phyloP scores from a whole-genome alignment of 2,329 filamentous ascomycete species.

The Exserohilum turcica region DNA sequence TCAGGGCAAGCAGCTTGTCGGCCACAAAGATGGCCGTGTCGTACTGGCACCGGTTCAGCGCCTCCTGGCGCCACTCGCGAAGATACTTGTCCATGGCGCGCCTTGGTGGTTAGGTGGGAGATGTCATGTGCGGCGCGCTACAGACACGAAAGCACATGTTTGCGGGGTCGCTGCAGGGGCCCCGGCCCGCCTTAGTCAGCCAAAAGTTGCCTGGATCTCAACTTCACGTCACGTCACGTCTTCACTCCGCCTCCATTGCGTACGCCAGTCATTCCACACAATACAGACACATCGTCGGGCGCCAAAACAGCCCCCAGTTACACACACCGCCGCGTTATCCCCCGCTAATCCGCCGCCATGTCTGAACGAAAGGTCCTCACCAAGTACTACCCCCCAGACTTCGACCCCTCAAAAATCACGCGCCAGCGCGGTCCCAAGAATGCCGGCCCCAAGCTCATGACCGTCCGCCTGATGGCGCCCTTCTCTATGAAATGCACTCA shows the following conservation, averaged over 20 bases:
- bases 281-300: background rate
- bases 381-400: constrained; percentile 75
- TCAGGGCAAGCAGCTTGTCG: constrained; percentile 93
- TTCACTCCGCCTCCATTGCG: background rate
- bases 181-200: constrained; percentile 22
- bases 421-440: constrained; percentile 72
- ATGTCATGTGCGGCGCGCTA: constrained; percentile 19
- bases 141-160: constrained; percentile 26
- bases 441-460: constrained; percentile 78
- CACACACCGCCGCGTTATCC: too few relatives aligned
- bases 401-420: constrained; percentile 81
- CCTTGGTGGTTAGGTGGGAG: background rate
- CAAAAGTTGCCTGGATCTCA: constrained; percentile 13
- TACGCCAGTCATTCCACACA: background rate
- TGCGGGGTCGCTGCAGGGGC: constrained; percentile 22
- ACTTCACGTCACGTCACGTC: background rate
- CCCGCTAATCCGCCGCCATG: constrained; percentile 60
- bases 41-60: constrained; percentile 93
- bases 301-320: too few relatives aligned
- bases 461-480: constrained; percentile 87
- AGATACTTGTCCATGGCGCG: constrained; percentile 84
- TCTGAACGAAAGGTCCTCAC: constrained; percentile 82
- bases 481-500: constrained; percentile 77
- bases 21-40: constrained; percentile 96
- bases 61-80: constrained; percentile 92